Conservation (phyloP, 139 green algal species). For the Chlamydomonas schloesseri region DNA sequence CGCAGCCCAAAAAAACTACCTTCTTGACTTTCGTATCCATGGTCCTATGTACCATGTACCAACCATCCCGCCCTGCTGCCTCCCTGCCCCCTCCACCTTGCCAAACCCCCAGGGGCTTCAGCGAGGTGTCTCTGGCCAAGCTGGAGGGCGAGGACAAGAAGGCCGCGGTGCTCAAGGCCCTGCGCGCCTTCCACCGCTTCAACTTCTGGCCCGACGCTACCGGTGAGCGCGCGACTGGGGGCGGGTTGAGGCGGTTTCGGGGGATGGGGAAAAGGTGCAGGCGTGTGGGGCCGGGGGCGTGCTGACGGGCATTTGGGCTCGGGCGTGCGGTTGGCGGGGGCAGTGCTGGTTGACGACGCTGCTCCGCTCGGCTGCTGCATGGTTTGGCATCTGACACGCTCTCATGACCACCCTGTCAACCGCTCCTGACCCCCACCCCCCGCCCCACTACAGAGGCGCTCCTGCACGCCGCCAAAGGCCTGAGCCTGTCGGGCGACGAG, state of each 20-base stretch:
- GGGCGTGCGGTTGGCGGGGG: too few relatives aligned
- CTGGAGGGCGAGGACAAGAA: constrained; percentile 29
- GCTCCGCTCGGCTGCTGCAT: too few relatives aligned
- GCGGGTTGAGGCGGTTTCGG: too few relatives aligned
- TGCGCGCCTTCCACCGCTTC: constrained; percentile 53
- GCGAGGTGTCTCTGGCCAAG: constrained; percentile 45
- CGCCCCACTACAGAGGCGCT: constrained; percentile 44
- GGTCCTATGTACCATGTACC: too few relatives aligned
- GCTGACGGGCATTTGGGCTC: not conserved
- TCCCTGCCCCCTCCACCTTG: not conserved
- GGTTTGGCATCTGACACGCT: too few relatives aligned
- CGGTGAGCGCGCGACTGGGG: constrained; percentile 1
- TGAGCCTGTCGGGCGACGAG: constrained; percentile 42
- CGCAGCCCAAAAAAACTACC: too few relatives aligned
- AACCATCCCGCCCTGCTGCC: too few relatives aligned
- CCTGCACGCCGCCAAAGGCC: constrained; percentile 51
- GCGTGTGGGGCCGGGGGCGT: not conserved
- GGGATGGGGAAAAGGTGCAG: not conserved
- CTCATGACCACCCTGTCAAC: not conserved
- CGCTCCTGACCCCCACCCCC: not conserved
- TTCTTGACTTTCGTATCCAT: too few relatives aligned
- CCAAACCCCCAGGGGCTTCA: constrained; percentile 42
- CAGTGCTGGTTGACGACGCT: too few relatives aligned
- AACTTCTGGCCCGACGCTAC: constrained; percentile 61
- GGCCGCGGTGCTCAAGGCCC: constrained; percentile 18